Conservation (phyloP, 306 rosid genomes). For the Ammopiptanthus mongolicus region DNA sequence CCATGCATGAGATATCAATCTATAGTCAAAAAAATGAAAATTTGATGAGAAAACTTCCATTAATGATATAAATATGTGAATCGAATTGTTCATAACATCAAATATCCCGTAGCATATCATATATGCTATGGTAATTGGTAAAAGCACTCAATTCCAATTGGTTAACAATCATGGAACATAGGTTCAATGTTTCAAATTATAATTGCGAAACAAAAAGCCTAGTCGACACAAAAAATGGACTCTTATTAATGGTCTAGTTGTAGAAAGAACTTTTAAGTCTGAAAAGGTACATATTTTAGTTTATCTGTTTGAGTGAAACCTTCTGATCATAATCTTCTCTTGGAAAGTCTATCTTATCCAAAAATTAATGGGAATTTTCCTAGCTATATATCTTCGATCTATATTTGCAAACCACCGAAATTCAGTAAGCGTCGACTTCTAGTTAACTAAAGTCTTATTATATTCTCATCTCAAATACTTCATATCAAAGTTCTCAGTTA, state of each 20-base stretch:
- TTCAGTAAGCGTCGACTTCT: not conserved
- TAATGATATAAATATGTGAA: not conserved
- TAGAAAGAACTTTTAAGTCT: not conserved
- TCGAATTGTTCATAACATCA: no score
- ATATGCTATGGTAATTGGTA: not conserved
- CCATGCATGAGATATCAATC: constrained; percentile 62
- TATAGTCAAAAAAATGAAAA: not conserved
- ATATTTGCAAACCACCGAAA: not conserved
- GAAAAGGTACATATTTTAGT: no score
- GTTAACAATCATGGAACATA: not conserved
- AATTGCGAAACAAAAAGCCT: not conserved
- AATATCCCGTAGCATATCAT: no score
- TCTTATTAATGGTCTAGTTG: not conserved
- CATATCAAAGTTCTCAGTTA: not conserved
- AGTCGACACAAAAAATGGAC: not conserved
- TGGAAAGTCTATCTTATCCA: no score
- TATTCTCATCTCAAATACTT: not conserved
- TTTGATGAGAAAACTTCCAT: not conserved
- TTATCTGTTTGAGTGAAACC: no score
- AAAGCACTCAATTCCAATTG: not conserved
- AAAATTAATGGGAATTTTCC: not conserved
- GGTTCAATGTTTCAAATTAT: not conserved
- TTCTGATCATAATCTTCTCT: not conserved
- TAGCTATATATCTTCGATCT: not conserved
- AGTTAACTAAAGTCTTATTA: not conserved